phyloP scores from a whole-genome alignment of 2,329 filamentous ascomycete species.

The Stemphylium beticola region DNA sequence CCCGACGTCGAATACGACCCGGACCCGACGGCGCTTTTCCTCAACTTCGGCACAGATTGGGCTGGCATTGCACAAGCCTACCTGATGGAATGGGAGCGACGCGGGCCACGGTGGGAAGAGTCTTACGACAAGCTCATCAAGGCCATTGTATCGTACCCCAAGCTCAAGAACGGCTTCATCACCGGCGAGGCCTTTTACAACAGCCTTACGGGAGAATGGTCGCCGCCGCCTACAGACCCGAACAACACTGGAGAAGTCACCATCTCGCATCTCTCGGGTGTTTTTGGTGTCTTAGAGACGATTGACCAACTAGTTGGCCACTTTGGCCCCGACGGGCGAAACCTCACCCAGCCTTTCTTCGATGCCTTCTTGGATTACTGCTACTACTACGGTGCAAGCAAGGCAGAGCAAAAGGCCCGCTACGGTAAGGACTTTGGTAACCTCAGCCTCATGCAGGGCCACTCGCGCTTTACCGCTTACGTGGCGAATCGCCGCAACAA shows the following conservation, averaged over 20 bases:
- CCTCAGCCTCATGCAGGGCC: conserved; percentile 60
- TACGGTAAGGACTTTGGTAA: conserved; percentile 59
- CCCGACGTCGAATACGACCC: conserved; percentile 58
- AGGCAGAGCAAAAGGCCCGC: conserved; percentile 58
- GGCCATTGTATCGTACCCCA: conserved; percentile 59
- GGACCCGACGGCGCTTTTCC: conserved; percentile 52
- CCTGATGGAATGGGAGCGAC: conserved; percentile 66
- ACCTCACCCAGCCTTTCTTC: conserved; percentile 58
- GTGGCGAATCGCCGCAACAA: conserved; percentile 55
- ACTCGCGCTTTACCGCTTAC: conserved; percentile 65
- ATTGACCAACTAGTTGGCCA: conserved; percentile 62
- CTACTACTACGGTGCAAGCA: conserved; percentile 61
- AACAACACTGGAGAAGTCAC: conserved; percentile 59
- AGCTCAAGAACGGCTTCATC: conserved; percentile 64
- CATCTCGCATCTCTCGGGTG: conserved; percentile 63
- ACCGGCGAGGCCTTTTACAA: conserved; percentile 63
- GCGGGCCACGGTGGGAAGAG: conserved; percentile 60
- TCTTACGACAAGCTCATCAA: conserved; percentile 58
- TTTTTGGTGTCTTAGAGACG: conserved; percentile 66
- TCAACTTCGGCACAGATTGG: conserved; percentile 66
- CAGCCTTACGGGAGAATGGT: conserved; percentile 56
- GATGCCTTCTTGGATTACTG: conserved; percentile 66
- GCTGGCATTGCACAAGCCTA: conserved; percentile 62
- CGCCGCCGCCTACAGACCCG: conserved; percentile 60
- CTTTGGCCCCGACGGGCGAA: conserved; percentile 43